Evolutionary conservation across 495 filamentous ascomycete genomes (phyloP).

Genomic region (Oleoguttula mirabilis): DNA sequence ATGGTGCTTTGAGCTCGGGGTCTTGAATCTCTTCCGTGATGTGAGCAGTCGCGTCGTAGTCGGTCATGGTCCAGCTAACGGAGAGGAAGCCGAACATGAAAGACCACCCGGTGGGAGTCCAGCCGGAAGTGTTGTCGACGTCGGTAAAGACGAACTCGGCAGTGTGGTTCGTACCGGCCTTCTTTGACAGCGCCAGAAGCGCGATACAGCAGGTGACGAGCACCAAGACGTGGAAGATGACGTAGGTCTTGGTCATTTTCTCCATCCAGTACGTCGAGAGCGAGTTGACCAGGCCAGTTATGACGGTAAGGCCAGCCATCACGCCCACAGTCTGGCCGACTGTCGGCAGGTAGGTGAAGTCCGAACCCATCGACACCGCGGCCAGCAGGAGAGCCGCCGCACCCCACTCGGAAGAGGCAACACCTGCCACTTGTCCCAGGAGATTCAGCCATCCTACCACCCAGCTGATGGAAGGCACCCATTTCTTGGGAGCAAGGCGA

Average conservation of each 20-base stretch:
- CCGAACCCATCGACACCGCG: conserved; percentile 46
- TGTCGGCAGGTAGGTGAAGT: conserved; percentile 45
- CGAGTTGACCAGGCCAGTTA: conserved; percentile 46
- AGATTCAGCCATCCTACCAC: conserved; percentile 49
- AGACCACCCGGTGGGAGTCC: conserved; percentile 46
- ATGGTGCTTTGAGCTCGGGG: conserved; percentile 47
- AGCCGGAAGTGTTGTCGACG: conserved; percentile 43
- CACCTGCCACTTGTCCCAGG: conserved; percentile 47
- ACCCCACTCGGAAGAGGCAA: conserved; percentile 52
- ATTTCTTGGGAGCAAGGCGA: conserved; percentile 30
- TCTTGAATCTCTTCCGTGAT: conserved; percentile 52
- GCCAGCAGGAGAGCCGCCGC: conserved; percentile 50
- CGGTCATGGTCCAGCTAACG: conserved; percentile 53
- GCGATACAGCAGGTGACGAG: conserved; percentile 44
- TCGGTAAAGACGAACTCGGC: conserved; percentile 45
- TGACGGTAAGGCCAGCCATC: conserved; percentile 46
- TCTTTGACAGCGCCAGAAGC: conserved; percentile 36
- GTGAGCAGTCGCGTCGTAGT: conserved; percentile 46
- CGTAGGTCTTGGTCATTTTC: conserved; percentile 52
- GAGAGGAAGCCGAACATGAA: conserved; percentile 53
- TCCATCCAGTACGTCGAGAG: conserved; percentile 52
- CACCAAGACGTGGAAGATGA: conserved; percentile 51
- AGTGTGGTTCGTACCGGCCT: conserved; percentile 14
- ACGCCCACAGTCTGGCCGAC: conserved; percentile 43
- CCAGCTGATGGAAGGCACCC: conserved; percentile 31